phyloP scores from a whole-genome alignment of 768 basidiomycete species.

The Candolleomyces efflorescens region DNA sequence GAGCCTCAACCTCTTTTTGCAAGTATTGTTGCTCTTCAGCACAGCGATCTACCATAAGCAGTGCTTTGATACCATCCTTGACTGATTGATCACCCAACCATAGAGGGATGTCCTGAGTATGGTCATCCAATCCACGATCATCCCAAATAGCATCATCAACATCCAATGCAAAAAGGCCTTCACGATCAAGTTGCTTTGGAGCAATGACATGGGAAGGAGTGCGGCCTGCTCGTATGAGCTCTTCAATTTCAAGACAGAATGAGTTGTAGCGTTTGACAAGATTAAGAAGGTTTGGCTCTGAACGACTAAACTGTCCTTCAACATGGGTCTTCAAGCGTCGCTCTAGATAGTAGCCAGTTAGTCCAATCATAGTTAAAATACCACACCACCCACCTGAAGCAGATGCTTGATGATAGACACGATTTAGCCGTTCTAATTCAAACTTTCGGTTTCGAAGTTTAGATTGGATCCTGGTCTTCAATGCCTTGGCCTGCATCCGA shows the following conservation, averaged over 20 bases:
- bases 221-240: neutral
- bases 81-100: constrained; percentile 29
- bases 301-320: neutral
- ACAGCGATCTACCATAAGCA: constrained; percentile 12
- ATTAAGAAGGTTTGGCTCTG: neutral
- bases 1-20: constrained; percentile 18
- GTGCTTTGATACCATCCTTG: constrained; percentile 14
- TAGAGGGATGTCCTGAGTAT: constrained; percentile 8
- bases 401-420: too few species aligned
- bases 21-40: constrained; percentile 15
- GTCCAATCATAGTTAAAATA: too few species aligned
- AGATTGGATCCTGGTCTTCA: too few species aligned
- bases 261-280: neutral
- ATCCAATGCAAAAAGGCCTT: neutral
- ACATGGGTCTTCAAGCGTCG: neutral
- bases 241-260: neutral
- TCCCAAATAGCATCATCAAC: neutral
- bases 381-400: too few species aligned
- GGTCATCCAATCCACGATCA: neutral
- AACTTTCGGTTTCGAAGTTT: neutral
- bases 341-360: too few species aligned
- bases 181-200: neutral
- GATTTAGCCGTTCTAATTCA: neutral
- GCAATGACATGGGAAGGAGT: neutral
- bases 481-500: too few species aligned